Conservation (phyloP, 1,284 basidiomycete species). For the Ceratobasidium sp. region DNA sequence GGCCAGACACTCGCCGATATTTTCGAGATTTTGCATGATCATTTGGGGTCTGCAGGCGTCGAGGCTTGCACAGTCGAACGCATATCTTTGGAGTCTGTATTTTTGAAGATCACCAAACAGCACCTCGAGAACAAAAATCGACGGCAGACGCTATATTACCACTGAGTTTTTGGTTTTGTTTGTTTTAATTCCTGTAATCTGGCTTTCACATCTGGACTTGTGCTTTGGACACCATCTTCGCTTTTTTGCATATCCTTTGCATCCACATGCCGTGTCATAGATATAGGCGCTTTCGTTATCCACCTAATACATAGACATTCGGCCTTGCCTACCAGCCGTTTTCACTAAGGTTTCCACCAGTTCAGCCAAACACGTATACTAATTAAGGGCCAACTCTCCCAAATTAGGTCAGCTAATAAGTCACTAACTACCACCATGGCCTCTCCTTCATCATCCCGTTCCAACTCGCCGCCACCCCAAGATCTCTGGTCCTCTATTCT, state of each 20-base stretch:
- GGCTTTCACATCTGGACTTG: conserved; percentile 18
- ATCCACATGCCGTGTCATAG: conserved; percentile 17
- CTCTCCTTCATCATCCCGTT: conserved; percentile 31
- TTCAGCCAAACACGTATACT: not conserved
- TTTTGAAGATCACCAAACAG: conserved; percentile 64
- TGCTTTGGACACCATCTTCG: conserved; percentile 10
- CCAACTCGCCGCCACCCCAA: conserved; percentile 65
- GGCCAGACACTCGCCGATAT: conserved; percentile 44
- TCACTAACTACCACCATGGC: conserved; percentile 35
- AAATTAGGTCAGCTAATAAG: conserved; percentile 23
- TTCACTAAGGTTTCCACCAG: not conserved
- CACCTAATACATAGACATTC: conserved; percentile 1
- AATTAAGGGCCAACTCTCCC: conserved; percentile 18
- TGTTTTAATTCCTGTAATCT: not conserved
- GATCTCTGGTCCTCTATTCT: conserved; percentile 93
- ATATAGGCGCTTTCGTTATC: conserved; percentile 11
- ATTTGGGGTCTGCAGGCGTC: conserved; percentile 68
- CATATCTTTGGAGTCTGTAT: conserved; percentile 74
- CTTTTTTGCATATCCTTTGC: not conserved
- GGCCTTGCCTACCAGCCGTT: too few relatives aligned
- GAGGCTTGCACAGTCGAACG: conserved; percentile 65
- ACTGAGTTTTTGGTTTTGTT: too few relatives aligned
- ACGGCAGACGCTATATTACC: not conserved
- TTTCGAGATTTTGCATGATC: conserved; percentile 48
- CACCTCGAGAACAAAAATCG: conserved; percentile 34